Evolutionary conservation across 805 yeast genomes (phyloP).

Genomic region (Millerozyma acaciae): DNA sequence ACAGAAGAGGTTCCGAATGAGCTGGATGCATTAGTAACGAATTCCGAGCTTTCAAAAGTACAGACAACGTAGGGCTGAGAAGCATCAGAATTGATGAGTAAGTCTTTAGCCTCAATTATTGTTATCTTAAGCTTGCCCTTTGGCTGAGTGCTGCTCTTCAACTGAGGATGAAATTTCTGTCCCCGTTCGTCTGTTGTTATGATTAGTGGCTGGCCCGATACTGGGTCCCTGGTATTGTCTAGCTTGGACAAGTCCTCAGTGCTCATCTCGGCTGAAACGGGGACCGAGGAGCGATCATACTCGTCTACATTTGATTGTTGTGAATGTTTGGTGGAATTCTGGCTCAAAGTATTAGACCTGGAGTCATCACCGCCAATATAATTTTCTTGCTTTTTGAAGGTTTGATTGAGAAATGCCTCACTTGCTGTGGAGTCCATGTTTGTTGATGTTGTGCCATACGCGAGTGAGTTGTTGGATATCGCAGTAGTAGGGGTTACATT

Average conservation of each 20-base stretch:
- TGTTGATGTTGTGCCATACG: constrained; percentile 54
- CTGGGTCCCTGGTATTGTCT: background rate
- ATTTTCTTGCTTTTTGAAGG: constrained; percentile 13
- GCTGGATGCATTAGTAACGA: constrained; percentile 77
- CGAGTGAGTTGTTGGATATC: constrained; percentile 56
- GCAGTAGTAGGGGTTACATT: constrained; percentile 64
- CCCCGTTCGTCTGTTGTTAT: constrained; percentile 42
- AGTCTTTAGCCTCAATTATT: constrained; percentile 73
- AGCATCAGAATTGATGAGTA: constrained; percentile 49
- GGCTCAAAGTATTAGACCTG: no score
- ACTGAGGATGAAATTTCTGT: constrained; percentile 23
- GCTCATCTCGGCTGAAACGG: no score
- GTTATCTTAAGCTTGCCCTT: constrained; percentile 81
- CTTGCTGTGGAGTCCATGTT: constrained; percentile 13
- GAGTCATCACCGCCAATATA: background rate
- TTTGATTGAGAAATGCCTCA: constrained; percentile 22
- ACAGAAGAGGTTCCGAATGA: constrained; percentile 33
- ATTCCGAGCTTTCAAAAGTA: constrained; percentile 88
- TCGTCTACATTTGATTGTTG: no score
- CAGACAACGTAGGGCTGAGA: constrained; percentile 87
- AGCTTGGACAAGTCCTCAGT: no score
- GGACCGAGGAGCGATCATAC: no score
- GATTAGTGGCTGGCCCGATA: constrained; percentile 20
- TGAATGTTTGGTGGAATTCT: constrained; percentile 6
- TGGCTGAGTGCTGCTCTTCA: constrained; percentile 41